Evolutionary conservation across 1,284 basidiomycete species (phyloP).

Genomic region (Moesziomyces sp.): DNA sequence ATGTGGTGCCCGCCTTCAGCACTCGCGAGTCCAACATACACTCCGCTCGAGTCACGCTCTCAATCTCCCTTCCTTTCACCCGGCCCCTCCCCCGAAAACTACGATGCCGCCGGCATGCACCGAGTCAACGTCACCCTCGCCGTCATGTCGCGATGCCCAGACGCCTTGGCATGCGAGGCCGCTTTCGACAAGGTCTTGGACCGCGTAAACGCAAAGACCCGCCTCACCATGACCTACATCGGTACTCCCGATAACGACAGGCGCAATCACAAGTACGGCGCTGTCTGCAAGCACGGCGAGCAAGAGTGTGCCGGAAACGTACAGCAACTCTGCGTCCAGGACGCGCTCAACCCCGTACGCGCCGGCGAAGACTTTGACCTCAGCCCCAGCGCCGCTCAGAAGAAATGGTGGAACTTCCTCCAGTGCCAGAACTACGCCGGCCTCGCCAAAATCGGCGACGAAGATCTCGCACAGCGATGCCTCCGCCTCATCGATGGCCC

Average conservation of each 20-base stretch:
- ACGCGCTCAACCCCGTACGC: conserved; percentile 46
- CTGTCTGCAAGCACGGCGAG: conserved; percentile 50
- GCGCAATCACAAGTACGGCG: conserved; percentile 31
- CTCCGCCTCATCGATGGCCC: conserved; percentile 44
- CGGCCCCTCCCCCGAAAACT: conserved; percentile 2
- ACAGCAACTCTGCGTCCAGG: conserved; percentile 57
- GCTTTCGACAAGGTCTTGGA: conserved; percentile 53
- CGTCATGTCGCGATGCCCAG: conserved; percentile 56
- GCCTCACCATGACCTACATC: conserved; percentile 50
- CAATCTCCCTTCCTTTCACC: conserved; percentile 17
- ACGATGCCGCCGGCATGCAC: conserved; percentile 22
- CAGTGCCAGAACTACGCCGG: conserved; percentile 53
- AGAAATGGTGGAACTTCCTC: conserved; percentile 56
- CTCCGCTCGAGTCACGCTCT: conserved; percentile 17
- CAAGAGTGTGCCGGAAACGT: conserved; percentile 55
- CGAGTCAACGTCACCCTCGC: conserved; percentile 51
- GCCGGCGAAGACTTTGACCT: conserved; percentile 55
- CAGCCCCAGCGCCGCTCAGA: conserved; percentile 52
- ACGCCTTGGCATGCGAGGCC: conserved; percentile 52
- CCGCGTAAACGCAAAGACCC: conserved; percentile 47
- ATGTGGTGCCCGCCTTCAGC: conserved; percentile 1
- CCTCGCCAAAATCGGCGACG: conserved; percentile 46
- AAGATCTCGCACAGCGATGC: conserved; percentile 43
- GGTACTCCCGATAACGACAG: conserved; percentile 24
- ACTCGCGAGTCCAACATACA: conserved; percentile 9